These are phyloP conservation scores for Pterula multifida DNA, from an alignment of 1,284 basidiomycete genomes.

Conservation along the genomic window DNA sequence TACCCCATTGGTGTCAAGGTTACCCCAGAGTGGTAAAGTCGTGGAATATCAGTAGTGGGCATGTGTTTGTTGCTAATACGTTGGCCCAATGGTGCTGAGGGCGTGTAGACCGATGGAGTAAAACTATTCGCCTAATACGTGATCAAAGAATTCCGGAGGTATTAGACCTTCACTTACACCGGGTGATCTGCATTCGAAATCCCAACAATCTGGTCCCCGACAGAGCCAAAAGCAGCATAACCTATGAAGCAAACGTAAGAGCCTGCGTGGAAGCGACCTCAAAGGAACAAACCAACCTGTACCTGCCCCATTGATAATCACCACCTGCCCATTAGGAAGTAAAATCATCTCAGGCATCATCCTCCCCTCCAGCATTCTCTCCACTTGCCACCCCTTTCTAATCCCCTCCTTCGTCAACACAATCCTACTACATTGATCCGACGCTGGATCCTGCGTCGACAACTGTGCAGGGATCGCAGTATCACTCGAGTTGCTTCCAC, in stretches of 20 bases:
- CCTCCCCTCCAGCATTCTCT: conserved; percentile 24
- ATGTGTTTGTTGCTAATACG: conserved; percentile 35
- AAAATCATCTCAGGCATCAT: conserved; percentile 39
- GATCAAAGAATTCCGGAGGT: background rate
- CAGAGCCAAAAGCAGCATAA: conserved; percentile 32
- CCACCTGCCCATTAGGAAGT: conserved; percentile 38
- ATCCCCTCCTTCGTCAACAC: conserved; percentile 25
- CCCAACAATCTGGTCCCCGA: conserved; percentile 21
- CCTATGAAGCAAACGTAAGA: background rate
- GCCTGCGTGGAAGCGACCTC: background rate
- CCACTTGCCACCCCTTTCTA: conserved; percentile 24
- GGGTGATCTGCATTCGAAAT: conserved; percentile 36
- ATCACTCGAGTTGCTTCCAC: conserved; percentile 25
- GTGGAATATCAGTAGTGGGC: conserved; percentile 29
- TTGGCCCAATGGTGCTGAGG: conserved; percentile 28
- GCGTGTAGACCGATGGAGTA: conserved; percentile 40
- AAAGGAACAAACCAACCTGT: conserved; percentile 20
- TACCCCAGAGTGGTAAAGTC: conserved; percentile 32
- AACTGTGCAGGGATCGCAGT: conserved; percentile 18
- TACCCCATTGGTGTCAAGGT: conserved; percentile 27
- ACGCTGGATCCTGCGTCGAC: conserved; percentile 28
- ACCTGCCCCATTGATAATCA: conserved; percentile 34
- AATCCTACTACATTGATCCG: conserved; percentile 30
- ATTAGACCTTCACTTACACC: conserved; percentile 9
- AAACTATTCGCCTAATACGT: conserved; percentile 13